Evolutionary conservation across 345 rosid genomes (phyloP).

Genomic region (Rhodamnia argentea): DNA sequence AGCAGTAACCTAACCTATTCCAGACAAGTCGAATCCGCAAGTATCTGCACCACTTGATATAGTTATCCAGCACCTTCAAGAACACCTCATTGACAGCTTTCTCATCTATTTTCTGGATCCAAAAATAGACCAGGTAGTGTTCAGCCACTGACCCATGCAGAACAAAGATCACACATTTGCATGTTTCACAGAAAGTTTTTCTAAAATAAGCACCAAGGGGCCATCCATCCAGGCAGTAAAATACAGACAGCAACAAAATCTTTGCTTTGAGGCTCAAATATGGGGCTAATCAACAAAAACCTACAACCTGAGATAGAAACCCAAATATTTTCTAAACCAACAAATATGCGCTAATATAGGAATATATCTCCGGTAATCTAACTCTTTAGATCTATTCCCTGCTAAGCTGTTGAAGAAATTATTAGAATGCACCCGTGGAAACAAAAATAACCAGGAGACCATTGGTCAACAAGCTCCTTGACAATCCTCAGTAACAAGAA

Average conservation of each 20-base stretch:
- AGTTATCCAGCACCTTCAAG: slow-evolving; percentile 82
- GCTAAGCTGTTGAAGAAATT: neutral
- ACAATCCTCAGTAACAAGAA: neutral
- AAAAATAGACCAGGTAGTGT: neutral
- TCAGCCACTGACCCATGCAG: neutral
- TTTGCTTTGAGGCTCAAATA: neutral
- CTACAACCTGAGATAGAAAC: neutral
- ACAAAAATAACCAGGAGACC: neutral
- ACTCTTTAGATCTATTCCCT: neutral
- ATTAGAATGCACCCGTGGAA: neutral
- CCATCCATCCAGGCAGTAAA: neutral
- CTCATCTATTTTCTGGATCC: slow-evolving; percentile 81
- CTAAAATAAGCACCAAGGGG: neutral
- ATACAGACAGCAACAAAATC: neutral
- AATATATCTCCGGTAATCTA: neutral
- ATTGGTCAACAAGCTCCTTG: neutral
- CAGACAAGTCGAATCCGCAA: slow-evolving; percentile 69
- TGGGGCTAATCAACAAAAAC: neutral
- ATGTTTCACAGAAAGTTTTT: neutral
- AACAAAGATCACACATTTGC: neutral
- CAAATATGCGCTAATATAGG: neutral
- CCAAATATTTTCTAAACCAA: neutral
- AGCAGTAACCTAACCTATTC: slow-evolving; percentile 44
- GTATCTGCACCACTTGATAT: slow-evolving; percentile 97
- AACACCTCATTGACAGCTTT: slow-evolving; percentile 89